Evolutionary conservation across 140 eudicot species (phyloP), one percentile per base, ranked within the genome.

Genomic region (Anethum foeniculum): DNA sequence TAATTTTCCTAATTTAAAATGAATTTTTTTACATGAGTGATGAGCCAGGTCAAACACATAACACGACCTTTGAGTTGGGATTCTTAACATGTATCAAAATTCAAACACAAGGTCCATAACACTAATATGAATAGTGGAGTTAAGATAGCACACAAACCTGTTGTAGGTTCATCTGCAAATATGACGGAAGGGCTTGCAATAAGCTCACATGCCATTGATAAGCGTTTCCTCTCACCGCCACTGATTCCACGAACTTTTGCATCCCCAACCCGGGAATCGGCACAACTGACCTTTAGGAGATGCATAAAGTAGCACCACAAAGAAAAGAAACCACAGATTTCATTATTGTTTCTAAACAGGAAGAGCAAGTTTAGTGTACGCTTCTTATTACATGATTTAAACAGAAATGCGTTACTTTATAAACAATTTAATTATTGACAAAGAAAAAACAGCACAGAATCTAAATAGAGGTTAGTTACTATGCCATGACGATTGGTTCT

Each of bases 181-280:
- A 96, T 88, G 49, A 96, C 97, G 0, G 99, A 96, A 73, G 99
- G 99, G 83, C 99, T 96, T 75, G 99, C 98, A 71, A 96, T 96
- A 77, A 96, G 93, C 80, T 96, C 99, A 85, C 99, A 96, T 15
- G 99, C 99, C 90, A 96, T 84, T 77, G 99, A 85, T 82, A 96
- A 83, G 38, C 99, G 88, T 76, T 96, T 96, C 89, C 90, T 93
- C 86, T 96, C 99, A 48, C 99, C 99, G 19, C 99, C 99, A 88
- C 99, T 96, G 56, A 96, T 93, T 69, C 99, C 98, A 30, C 99
- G 99, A 48, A 96, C 97, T 88, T 96, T 96, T 73, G 99, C 98
- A 88, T 96, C 98, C 71, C 99, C 99, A 73, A 96, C 97, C 62
- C 95, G 88, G 21, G 97, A 91, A 90, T 96, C 97, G 49, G 99